phyloP scores from a whole-genome alignment of 129 eudicot species.

The Heracleum sosnowskyi region DNA sequence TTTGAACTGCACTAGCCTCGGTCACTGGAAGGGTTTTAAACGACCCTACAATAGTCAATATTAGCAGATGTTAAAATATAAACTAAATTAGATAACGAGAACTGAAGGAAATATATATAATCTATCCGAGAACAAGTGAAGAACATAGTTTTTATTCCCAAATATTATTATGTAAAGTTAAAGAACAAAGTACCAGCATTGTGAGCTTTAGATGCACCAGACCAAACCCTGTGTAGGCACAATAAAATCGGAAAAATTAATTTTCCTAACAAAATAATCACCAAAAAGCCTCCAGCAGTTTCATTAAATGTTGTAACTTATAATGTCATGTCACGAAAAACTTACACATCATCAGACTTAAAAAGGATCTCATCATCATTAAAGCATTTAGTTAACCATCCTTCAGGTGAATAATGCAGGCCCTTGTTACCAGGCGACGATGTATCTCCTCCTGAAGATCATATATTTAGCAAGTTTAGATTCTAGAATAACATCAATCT shows the following conservation, averaged over 20 bases:
- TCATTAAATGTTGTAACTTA: not conserved
- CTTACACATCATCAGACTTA: slow-evolving; percentile 54
- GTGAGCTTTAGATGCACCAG: slow-evolving; percentile 49
- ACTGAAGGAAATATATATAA: not conserved
- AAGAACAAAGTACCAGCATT: slow-evolving; percentile 41
- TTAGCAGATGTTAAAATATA: not conserved
- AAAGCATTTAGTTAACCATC: slow-evolving; percentile 73
- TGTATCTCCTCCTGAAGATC: slow-evolving; percentile 25
- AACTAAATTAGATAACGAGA: not conserved
- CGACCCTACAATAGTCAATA: slow-evolving; percentile 29
- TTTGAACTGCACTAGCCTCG: too few relatives aligned
- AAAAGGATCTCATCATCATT: slow-evolving; percentile 45
- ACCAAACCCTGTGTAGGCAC: slow-evolving; percentile 40
- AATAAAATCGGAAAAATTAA: slow-evolving; percentile 16
- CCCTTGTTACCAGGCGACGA: slow-evolving; percentile 44
- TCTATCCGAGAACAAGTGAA: not conserved
- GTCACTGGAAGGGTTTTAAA: slow-evolving; percentile 24
- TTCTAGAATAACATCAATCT: not conserved
- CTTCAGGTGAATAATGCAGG: slow-evolving; percentile 58
- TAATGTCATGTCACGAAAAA: slow-evolving; percentile 12
- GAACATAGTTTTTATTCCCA: not conserved
- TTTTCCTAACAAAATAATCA: not conserved
- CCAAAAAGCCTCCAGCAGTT: not conserved
- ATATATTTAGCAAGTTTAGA: slow-evolving; percentile 1
- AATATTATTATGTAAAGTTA: not conserved